These are phyloP conservation scores for Sungouiozyma intestinalis DNA, from an alignment of 805 yeast species.

Conservation along the genomic window DNA sequence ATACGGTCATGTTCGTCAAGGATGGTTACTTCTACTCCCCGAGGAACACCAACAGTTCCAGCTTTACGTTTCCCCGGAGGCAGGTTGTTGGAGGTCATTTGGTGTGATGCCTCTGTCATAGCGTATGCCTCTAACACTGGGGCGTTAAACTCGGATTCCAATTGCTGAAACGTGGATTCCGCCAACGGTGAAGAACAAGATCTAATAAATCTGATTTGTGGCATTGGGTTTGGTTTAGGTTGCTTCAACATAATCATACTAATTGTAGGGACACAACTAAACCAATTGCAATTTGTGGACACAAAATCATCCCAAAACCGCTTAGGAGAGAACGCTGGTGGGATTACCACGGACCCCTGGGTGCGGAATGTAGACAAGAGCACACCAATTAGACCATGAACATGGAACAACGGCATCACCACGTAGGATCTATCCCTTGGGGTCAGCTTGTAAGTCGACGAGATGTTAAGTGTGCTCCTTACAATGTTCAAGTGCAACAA, in stretches of 20 bases:
- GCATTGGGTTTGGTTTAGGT: slow-evolving; percentile 39
- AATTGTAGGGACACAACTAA: slow-evolving; percentile 69
- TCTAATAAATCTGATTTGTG: slow-evolving; percentile 53
- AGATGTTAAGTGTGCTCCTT: slow-evolving; percentile 48
- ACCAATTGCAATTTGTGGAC: slow-evolving; percentile 49
- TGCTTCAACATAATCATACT: slow-evolving; percentile 53
- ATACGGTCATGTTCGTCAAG: slow-evolving; percentile 40
- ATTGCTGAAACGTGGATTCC: slow-evolving; percentile 47
- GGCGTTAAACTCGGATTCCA: slow-evolving; percentile 48
- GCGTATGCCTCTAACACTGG: slow-evolving; percentile 73
- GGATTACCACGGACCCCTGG: slow-evolving; percentile 53
- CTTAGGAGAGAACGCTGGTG: slow-evolving; percentile 50
- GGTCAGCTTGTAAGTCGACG: slow-evolving; percentile 44
- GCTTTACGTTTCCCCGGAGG: slow-evolving; percentile 58
- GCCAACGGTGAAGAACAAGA: slow-evolving; percentile 67
- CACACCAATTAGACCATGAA: slow-evolving; percentile 64
- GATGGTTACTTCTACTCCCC: slow-evolving; percentile 54
- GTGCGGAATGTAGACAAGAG: slow-evolving; percentile 49
- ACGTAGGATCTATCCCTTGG: slow-evolving; percentile 44
- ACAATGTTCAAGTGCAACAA: slow-evolving; percentile 54
- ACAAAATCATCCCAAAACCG: slow-evolving; percentile 51
- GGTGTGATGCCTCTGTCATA: slow-evolving; percentile 76
- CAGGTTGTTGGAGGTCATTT: slow-evolving; percentile 61
- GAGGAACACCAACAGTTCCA: slow-evolving; percentile 66
- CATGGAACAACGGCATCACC: slow-evolving; percentile 73